Evolutionary conservation across 805 yeast genomes (phyloP).

Genomic region (Lipomyces kockii): DNA sequence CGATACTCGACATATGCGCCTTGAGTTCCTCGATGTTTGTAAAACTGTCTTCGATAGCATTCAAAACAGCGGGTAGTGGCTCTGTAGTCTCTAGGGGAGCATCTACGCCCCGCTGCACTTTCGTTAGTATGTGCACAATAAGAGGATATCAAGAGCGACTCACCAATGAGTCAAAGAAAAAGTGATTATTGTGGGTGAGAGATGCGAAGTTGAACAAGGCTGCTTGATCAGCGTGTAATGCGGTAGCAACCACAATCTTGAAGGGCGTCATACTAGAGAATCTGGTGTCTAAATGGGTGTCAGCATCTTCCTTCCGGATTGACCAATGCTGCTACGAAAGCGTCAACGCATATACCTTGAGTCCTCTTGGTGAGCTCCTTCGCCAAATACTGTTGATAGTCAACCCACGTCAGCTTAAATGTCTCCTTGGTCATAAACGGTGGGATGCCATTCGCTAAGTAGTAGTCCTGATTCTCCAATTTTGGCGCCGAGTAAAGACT

Average conservation of each 20-base stretch:
- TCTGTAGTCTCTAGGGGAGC: background rate
- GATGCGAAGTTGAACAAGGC: constrained; percentile 85
- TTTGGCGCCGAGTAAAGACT: constrained; percentile 67
- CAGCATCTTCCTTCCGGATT: background rate
- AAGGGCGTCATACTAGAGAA: constrained; percentile 33
- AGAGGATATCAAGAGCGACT: background rate
- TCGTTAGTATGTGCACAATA: background rate
- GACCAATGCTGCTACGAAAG: too few relatives aligned
- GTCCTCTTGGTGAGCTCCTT: constrained; percentile 35
- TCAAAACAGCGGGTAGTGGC: constrained; percentile 34
- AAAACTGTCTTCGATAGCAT: constrained; percentile 63
- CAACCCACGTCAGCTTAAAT: constrained; percentile 75
- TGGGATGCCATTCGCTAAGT: constrained; percentile 56
- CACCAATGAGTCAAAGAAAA: constrained; percentile 56
- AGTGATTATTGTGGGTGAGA: constrained; percentile 89
- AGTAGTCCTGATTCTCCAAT: constrained; percentile 51
- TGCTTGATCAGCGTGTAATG: constrained; percentile 67
- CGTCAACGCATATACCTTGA: constrained; percentile 42
- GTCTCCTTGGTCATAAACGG: constrained; percentile 71
- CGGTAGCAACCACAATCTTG: constrained; percentile 54
- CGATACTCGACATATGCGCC: constrained; percentile 69
- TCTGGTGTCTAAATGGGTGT: constrained; percentile 22
- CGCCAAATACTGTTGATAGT: constrained; percentile 69
- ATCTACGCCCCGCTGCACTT: background rate
- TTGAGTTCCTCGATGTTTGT: constrained; percentile 80